Base-by-base conservation (phyloP, 2,329 filamentous ascomycete species). In the Zymoseptoria brevis region DNA sequence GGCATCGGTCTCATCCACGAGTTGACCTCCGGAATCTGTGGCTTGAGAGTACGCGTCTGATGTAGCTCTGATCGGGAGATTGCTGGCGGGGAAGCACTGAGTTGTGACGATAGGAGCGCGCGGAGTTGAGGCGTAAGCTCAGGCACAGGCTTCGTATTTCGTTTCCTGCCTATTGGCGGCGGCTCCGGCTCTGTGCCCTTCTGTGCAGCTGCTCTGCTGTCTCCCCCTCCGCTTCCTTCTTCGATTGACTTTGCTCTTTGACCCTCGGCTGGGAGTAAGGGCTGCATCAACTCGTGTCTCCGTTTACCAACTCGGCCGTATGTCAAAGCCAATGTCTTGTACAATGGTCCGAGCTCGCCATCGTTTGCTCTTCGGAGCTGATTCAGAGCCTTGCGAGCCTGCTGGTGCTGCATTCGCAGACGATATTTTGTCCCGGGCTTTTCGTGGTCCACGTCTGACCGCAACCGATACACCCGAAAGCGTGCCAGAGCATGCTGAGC, bases 271-370 rank as follows among this genome's bases (percentile, higher is more conserved):
- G 63, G 41, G 57, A 68, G 50, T 4, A 70, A 53, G 4, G 65
- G 64, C 52, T 50, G 11, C 60, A 83, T 57, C 30, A 86, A 68
- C 8, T 79, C 71, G 59, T 79, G 74, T 64, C 81, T 76, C 30
- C 81, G 75, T 62, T 72, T 77, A 8, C 84, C 84, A 30, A 74
- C 75, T 55, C 84, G 79, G 13, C 83, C 84, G 66, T 86, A 87
- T 13, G 83, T 77, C 60, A 79, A 70, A 30, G 77, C 71, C 19
- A 87, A 71, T 9, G 85, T 74, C 57, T 78, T 81, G 51, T 79
- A 73, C 19, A 87, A 69, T 13, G 78, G 75, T 13, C 71, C 70
- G 13, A 72, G 64, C 56, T 84, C 80, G 60, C 83, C 84, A 59
- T 80, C 73, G 65, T 85, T 86, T 19, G 83, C 84, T 53, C 80